phyloP scores from a whole-genome alignment of 768 basidiomycete genomes.

The Lentinus brumalis region DNA sequence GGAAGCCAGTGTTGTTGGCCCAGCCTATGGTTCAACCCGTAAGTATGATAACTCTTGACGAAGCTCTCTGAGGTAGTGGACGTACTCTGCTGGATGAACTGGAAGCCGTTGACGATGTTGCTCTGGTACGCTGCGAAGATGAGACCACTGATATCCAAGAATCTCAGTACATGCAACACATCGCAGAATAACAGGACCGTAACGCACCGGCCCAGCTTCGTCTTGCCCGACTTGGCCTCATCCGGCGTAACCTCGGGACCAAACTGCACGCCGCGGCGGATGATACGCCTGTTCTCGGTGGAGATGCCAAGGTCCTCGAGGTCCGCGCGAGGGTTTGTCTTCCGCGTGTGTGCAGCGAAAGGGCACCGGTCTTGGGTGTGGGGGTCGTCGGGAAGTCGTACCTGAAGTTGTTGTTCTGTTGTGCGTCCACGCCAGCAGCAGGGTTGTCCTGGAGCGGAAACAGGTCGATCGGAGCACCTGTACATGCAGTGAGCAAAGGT shows the following conservation, averaged over 20 bases:
- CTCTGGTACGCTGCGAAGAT: slow-evolving; percentile 35
- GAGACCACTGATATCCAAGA: background rate
- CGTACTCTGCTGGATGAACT: slow-evolving; percentile 34
- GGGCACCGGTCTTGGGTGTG: slow-evolving; percentile 31
- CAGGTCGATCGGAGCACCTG: slow-evolving; percentile 33
- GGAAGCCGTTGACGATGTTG: slow-evolving; percentile 33
- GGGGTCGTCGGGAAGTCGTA: slow-evolving; percentile 26
- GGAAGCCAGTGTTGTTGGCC: slow-evolving; percentile 36
- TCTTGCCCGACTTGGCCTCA: slow-evolving; percentile 40
- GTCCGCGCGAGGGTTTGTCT: slow-evolving; percentile 32
- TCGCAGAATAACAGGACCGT: slow-evolving; percentile 42
- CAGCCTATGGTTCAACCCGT: slow-evolving; percentile 10
- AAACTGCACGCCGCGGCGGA: slow-evolving; percentile 52
- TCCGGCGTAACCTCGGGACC: slow-evolving; percentile 49
- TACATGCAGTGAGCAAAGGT: background rate
- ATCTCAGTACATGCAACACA: background rate
- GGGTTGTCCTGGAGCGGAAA: slow-evolving; percentile 29
- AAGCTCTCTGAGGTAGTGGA: background rate
- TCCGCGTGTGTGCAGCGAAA: slow-evolving; percentile 33
- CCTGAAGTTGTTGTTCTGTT: slow-evolving; percentile 34
- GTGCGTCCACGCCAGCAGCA: slow-evolving; percentile 28
- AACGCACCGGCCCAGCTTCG: slow-evolving; percentile 41
- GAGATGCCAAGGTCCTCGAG: slow-evolving; percentile 12
- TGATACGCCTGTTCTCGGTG: slow-evolving; percentile 37
- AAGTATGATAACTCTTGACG: background rate